phyloP scores from a whole-genome alignment of 2,329 filamentous ascomycete species.

The Hypoxylon sp. region DNA sequence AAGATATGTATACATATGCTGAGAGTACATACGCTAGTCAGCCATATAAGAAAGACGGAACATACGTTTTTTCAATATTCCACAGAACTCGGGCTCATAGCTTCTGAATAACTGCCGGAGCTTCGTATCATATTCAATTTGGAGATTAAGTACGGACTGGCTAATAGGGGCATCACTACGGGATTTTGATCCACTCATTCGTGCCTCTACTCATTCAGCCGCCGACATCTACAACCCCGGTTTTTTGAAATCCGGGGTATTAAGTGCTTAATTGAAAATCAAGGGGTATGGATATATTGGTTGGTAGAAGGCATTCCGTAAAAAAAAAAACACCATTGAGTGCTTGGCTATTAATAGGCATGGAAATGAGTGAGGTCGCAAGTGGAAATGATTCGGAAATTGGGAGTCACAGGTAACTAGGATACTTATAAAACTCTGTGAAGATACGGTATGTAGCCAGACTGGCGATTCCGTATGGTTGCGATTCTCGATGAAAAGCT shows the following conservation, averaged over 20 bases:
- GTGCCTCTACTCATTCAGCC: slow-evolving; percentile 22
- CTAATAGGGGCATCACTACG: slow-evolving; percentile 20
- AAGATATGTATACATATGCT: not conserved
- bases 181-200: slow-evolving; percentile 4
- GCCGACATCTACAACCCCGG: slow-evolving; percentile 12
- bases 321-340: not conserved
- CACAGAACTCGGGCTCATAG: not conserved
- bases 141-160: slow-evolving; percentile 16
- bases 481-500: too few relatives aligned
- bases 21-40: not conserved
- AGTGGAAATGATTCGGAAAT: too few relatives aligned
- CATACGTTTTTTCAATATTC: slow-evolving; percentile 3
- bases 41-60: not conserved
- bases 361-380: not conserved
- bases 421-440: too few relatives aligned
- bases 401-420: too few relatives aligned
- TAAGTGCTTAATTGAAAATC: not conserved
- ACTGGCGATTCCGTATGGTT: too few relatives aligned
- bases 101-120: slow-evolving; percentile 30
- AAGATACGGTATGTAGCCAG: too few relatives aligned
- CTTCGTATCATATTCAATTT: slow-evolving; percentile 14
- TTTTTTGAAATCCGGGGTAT: slow-evolving; percentile 20
- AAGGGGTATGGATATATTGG: not conserved
- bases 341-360: not conserved
- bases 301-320: not conserved